These are phyloP conservation scores for Rugosomyces carneus DNA, from an alignment of 1,284 basidiomycete species.

Conservation along the genomic window DNA sequence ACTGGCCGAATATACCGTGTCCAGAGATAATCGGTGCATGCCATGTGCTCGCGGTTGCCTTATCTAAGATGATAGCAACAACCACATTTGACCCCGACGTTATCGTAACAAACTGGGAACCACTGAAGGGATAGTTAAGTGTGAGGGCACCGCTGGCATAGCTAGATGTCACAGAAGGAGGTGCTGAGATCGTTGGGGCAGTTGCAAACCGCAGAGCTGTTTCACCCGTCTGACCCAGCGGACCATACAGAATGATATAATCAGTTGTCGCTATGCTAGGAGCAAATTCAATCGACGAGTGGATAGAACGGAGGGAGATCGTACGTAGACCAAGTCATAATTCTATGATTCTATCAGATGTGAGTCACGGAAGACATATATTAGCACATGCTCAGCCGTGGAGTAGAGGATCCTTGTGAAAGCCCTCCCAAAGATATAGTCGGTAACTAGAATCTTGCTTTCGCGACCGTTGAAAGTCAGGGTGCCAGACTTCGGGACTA, in stretches of 20 bases:
- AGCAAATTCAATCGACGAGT: conserved; percentile 1
- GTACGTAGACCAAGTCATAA: conserved; percentile 43
- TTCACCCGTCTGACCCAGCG: conserved; percentile 36
- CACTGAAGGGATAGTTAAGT: conserved; percentile 32
- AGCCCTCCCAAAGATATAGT: conserved; percentile 38
- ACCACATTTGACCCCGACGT: conserved; percentile 22
- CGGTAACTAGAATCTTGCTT: conserved; percentile 43
- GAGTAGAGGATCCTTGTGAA: conserved; percentile 36
- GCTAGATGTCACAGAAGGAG: conserved; percentile 24
- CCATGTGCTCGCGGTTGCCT: conserved; percentile 39
- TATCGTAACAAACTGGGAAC: conserved; percentile 30
- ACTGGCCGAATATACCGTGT: conserved; percentile 32
- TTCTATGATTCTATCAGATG: conserved; percentile 22
- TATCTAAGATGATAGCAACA: conserved; percentile 38
- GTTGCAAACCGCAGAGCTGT: conserved; percentile 32
- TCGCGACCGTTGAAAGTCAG: conserved; percentile 43
- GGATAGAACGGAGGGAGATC: conserved; percentile 2
- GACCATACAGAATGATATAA: conserved; percentile 41
- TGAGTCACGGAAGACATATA: not conserved
- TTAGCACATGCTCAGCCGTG: conserved; percentile 37
- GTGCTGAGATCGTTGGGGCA: conserved; percentile 23
- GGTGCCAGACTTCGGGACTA: conserved; percentile 31
- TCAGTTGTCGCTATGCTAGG: conserved; percentile 33
- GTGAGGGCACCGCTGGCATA: conserved; percentile 31
- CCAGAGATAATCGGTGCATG: conserved; percentile 39